Conservation (phyloP, 768 basidiomycete genomes). For the Pleurotus eryngii region DNA sequence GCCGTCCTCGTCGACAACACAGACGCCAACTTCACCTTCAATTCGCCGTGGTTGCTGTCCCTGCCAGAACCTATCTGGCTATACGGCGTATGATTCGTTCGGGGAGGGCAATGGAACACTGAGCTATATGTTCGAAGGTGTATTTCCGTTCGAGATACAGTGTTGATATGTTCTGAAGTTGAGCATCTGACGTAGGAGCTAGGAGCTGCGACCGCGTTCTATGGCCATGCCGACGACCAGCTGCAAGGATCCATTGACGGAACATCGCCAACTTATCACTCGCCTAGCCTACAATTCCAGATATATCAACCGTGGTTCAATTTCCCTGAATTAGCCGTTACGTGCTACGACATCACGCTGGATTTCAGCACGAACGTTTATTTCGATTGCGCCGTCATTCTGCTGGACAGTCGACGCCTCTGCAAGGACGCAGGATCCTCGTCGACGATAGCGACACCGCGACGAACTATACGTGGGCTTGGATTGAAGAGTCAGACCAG, state of each 20-base stretch:
- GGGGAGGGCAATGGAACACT: not conserved
- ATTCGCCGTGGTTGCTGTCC: not conserved
- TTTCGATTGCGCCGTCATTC: conserved; percentile 40
- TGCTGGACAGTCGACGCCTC: conserved; percentile 30
- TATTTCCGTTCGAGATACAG: not conserved
- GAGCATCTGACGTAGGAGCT: not conserved
- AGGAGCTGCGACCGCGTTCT: conserved; percentile 1
- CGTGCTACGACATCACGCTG: conserved; percentile 30
- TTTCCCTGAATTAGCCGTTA: conserved; percentile 22
- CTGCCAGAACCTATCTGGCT: no score
- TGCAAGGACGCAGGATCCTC: conserved; percentile 32
- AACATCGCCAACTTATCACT: not conserved
- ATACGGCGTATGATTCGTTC: not conserved
- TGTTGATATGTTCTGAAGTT: not conserved
- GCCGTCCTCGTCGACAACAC: conserved; percentile 1
- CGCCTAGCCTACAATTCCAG: not conserved
- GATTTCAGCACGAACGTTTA: conserved; percentile 20
- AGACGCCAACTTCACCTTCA: not conserved
- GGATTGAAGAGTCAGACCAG: conserved; percentile 22
- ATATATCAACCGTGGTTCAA: conserved; percentile 1
- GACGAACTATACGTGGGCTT: conserved; percentile 29
- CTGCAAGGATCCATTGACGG: not conserved
- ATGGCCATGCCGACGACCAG: not conserved
- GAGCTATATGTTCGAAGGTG: not conserved
- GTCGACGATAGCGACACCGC: conserved; percentile 33